Conservation (phyloP, 148 eudicot genomes). For the Simmondsia chinensis region DNA sequence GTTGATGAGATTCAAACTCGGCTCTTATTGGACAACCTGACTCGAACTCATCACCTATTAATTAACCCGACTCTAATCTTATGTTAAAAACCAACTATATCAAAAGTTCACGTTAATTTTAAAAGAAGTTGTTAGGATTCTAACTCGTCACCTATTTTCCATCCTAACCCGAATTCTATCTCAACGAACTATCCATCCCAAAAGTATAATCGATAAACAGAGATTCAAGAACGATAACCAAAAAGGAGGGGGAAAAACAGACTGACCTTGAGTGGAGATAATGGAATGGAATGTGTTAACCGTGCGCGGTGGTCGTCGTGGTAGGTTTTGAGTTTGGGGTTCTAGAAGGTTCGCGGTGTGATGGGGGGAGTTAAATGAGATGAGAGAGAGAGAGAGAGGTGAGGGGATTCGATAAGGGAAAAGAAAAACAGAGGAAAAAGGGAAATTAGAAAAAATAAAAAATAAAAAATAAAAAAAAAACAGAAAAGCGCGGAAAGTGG, state of each 20-base stretch:
- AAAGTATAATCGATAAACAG: too few species aligned
- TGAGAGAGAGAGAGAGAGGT: background rate
- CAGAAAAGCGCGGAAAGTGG: background rate
- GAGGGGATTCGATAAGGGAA: slow-evolving; percentile 1
- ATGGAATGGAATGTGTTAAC: background rate
- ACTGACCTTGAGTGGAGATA: background rate
- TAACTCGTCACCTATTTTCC: too few species aligned
- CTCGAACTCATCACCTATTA: too few species aligned
- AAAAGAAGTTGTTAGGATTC: too few species aligned
- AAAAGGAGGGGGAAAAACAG: background rate
- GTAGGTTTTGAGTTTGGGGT: slow-evolving; percentile 12
- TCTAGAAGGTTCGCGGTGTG: slow-evolving; percentile 39
- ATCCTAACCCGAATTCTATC: too few species aligned
- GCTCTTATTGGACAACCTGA: too few species aligned
- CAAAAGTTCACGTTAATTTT: too few species aligned
- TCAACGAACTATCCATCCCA: too few species aligned
- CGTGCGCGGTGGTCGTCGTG: background rate
- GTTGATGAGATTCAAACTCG: too few species aligned
- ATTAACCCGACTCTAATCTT: too few species aligned
- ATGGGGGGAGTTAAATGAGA: slow-evolving; percentile 6
- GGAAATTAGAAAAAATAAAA: background rate
- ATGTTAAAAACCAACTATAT: too few species aligned
- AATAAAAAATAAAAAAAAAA: background rate
- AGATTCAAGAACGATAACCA: background rate
- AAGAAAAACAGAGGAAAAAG: too few species aligned